Percentiles rank a stretch among this genome's conserved stretches.
These are phyloP conservation scores for Tetracladium setigerum DNA, from an alignment of 495 filamentous ascomycete genomes.

Conservation along the genomic window DNA sequence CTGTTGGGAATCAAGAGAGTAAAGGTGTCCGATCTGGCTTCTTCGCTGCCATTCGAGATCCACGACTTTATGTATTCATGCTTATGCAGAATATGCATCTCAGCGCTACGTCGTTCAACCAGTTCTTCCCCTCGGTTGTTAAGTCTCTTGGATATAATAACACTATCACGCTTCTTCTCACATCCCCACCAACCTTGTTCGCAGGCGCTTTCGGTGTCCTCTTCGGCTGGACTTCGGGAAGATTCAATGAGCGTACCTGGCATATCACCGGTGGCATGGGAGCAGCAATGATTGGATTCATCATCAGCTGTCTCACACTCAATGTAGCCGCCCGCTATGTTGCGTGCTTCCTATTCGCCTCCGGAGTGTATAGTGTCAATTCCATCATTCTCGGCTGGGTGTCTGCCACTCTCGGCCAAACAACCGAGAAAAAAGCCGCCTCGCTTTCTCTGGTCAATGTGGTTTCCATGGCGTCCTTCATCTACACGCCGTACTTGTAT, in stretches of 20 bases:
- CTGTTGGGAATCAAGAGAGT: background rate
- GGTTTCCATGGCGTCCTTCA: constrained; percentile 34
- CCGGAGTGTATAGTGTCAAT: constrained; percentile 36
- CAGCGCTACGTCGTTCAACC: constrained; percentile 34
- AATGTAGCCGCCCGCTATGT: constrained; percentile 33
- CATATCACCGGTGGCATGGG: constrained; percentile 32
- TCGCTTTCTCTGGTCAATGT: constrained; percentile 38
- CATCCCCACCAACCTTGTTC: constrained; percentile 38
- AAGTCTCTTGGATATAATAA: constrained; percentile 41
- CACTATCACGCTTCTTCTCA: constrained; percentile 44
- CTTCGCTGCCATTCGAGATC: constrained; percentile 32
- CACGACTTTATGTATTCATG: constrained; percentile 37
- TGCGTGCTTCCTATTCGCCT: constrained; percentile 34
- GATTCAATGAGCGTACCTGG: constrained; percentile 37
- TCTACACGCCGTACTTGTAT: constrained; percentile 41
- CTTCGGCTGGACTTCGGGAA: constrained; percentile 32
- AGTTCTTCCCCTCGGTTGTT: constrained; percentile 50
- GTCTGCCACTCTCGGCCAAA: constrained; percentile 32
- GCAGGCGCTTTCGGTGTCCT: constrained; percentile 27
- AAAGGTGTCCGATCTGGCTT: constrained; percentile 27
- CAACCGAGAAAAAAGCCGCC: constrained; percentile 33
- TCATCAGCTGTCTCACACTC: constrained; percentile 28
- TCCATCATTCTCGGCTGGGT: constrained; percentile 38
- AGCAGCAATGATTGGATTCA: constrained; percentile 35
- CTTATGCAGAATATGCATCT: constrained; percentile 36